Base-by-base conservation (phyloP, 1,139 yeast species). In the Saccharomyces pastorianus region DNA sequence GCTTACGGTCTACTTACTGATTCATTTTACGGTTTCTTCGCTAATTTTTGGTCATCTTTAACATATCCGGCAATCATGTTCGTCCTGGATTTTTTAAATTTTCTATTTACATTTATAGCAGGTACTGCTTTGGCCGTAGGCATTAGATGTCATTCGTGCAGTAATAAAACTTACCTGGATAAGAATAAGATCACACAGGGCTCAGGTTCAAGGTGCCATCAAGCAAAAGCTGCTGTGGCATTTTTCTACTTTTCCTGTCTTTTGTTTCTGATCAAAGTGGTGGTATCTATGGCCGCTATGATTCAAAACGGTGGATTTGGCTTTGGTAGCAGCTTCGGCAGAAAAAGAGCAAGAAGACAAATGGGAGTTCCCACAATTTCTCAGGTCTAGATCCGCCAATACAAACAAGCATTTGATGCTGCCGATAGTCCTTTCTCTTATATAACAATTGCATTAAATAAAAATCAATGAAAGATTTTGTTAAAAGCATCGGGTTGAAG, bases 81-180 rank as follows among this genome's bases (percentile, higher is more conserved):
- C 56, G 65, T 76, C 55, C 76, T 88, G 68, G 99, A 93, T 79
- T 84, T 89, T 74, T 77, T 93, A 73, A 89, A 90, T 81, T 76
- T 84, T 68, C 87, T 91, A 62, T 91, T 93, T 82, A 84, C 96
- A 58, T 88, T 93, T 74, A 84, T 98, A 55, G 98, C 88, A 62
- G 98, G 91, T 62, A 83, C 96, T 56, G 96, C 96, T 53, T 77
- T 93, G 71, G 98, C 97, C 56, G 95, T 90, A 60, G 95, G 84
- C 65, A 84, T 87, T 70, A 82, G 89, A 73, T 80, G 78, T 59
- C 96, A 90, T 80, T 85, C 96, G 50, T 93, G 99, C 79, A 56
- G 75, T 63, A 87, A 89, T 82, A 62, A 76, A 58, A 61, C 55
- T 55, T 90, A 88, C 79, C 60, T 89, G 62, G 76, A 82, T 63